Percentiles rank a stretch among this genome's conserved stretches.
Conservation (phyloP, 129 eudicot species). For the Logfia minima region DNA sequence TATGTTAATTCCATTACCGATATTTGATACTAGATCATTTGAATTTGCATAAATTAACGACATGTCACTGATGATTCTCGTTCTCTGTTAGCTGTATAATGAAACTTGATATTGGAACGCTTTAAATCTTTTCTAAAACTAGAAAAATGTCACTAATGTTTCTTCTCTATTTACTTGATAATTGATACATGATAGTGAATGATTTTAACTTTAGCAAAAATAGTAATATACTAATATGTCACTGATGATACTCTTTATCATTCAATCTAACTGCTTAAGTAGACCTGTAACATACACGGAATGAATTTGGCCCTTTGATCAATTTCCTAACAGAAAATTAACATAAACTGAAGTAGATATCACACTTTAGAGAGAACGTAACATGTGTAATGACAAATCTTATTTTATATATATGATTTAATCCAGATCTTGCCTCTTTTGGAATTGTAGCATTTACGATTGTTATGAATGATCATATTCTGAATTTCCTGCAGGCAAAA, state of each 20-base stretch:
- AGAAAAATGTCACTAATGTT: background rate
- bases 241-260: background rate
- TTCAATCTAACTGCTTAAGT: background rate
- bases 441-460: background rate
- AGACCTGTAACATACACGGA: background rate
- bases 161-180: background rate
- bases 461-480: conserved; percentile 12
- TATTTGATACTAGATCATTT: background rate
- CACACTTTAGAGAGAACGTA: background rate
- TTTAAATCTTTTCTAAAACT: too few species aligned
- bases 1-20: background rate
- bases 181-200: background rate
- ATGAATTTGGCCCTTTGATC: background rate
- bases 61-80: background rate
- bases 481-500: conserved; percentile 59
- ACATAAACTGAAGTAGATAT: background rate
- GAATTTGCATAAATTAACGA: background rate
- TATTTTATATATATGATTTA: background rate
- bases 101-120: background rate
- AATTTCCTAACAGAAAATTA: background rate
- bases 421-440: background rate
- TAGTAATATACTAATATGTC: background rate
- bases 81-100: background rate
- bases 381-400: background rate
- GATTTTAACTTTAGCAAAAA: background rate